Conservation (phyloP, 2,329 filamentous ascomycete genomes). For the Ilyonectria mors-panacis region DNA sequence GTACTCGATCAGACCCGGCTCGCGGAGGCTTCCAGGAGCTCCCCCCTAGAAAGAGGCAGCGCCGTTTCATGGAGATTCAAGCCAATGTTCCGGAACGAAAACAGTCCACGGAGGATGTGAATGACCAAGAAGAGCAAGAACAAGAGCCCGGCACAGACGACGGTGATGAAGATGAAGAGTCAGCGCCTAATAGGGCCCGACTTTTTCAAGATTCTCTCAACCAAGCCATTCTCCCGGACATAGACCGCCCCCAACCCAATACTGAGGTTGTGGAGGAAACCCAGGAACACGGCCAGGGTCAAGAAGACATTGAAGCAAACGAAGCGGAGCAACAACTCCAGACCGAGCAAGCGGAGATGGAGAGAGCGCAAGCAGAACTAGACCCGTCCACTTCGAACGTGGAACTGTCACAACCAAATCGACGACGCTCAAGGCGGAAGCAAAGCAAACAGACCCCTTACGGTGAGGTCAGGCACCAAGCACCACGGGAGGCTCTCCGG, state of each 20-base stretch:
- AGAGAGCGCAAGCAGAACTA: neutral
- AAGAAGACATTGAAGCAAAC: neutral
- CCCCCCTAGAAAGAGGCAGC: conserved; percentile 32
- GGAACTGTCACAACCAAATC: neutral
- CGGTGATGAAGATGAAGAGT: conserved; percentile 30
- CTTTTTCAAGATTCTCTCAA: conserved; percentile 38
- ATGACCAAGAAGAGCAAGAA: conserved; percentile 2
- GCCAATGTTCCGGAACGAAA: neutral
- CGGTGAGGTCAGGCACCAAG: conserved; percentile 13
- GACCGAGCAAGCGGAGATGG: neutral
- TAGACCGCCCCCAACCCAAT: conserved; percentile 2
- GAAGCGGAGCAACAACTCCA: neutral
- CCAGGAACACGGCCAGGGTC: neutral
- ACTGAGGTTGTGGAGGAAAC: neutral
- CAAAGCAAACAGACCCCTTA: conserved; percentile 34
- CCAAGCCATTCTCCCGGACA: conserved; percentile 12
- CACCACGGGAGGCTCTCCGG: conserved; percentile 28
- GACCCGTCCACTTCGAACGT: neutral
- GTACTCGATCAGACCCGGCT: conserved; percentile 30
- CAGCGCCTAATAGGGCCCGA: conserved; percentile 4
- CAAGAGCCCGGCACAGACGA: conserved; percentile 3
- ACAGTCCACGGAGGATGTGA: conserved; percentile 1
- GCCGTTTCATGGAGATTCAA: neutral
- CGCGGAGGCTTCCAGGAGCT: conserved; percentile 3
- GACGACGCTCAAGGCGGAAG: conserved; percentile 11